Base-by-base conservation (phyloP, 768 basidiomycete species). In the Macrolepiota dolichaula region DNA sequence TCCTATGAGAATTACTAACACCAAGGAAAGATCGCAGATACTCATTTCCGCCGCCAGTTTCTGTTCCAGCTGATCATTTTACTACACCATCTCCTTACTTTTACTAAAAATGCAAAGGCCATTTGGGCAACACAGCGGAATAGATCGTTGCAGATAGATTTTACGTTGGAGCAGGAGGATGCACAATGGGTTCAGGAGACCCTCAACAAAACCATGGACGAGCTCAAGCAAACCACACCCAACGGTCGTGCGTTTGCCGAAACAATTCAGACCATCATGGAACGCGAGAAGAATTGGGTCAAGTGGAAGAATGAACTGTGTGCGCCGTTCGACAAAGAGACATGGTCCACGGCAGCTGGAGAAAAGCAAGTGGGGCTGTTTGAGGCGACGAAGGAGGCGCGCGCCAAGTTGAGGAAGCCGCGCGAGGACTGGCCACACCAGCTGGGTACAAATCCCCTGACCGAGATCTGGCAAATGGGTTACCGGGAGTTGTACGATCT, bases 21-120 rank as follows among this genome's bases (percentile, higher is more conserved):
- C 50, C 25, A 65, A 24, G 6, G 6, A 32, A 68, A 95, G 94
- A 84, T 96, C 55, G 89, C 93, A 22, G 94, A 96, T 68, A 91
- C 91, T 0, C 85, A 91, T 67, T 97, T 97, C 78, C 89, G 94
- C n/a, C 86, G 93, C 15, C 95, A 96, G 74, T 86, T 95, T 73
- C 80, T 96, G 19, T 88, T 96, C 69, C 94, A 97, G 67, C 74
- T 92, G 2, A 77, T 92, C 19, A 89, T 92, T 44, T 79, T 92
- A n/a, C 79, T 93, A 44, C 80, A 85, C 53, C 89, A 92, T 69
- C 80, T 95, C 27, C 78, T 88, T 22, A 85, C 80, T 2, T 92
- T 92, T 69, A 92, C 91, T 0, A 87, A 88, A 64, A 63, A 80
- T 1, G 80, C 82, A 0, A 92, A 93, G 66, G 73, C 78, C 0